These are phyloP conservation scores for Blepharisma stoltei DNA, from an alignment of 73 alveolate genomes.

Conservation along the genomic window DNA sequence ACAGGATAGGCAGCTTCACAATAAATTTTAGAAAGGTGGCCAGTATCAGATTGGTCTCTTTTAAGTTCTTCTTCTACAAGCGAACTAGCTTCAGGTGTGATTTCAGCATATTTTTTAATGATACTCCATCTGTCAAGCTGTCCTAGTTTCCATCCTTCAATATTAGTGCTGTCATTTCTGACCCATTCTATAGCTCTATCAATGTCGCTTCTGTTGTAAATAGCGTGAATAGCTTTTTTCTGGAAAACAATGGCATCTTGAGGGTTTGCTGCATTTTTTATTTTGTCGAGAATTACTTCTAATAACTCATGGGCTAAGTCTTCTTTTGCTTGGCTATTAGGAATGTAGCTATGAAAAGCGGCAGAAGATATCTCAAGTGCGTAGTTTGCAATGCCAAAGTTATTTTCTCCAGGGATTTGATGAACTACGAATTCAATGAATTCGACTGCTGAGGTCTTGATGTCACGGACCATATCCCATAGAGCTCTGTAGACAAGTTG, in stretches of 20 bases:
- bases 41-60: constrained; percentile 56
- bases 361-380: constrained; percentile 49
- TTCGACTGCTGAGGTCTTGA: constrained; percentile 56
- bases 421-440: constrained; percentile 46
- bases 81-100: constrained; percentile 36
- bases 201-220: constrained; percentile 48
- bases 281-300: constrained; percentile 26
- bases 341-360: constrained; percentile 42
- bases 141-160: constrained; percentile 43
- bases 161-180: constrained; percentile 37
- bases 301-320: constrained; percentile 42
- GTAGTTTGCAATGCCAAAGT: constrained; percentile 45
- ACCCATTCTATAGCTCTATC: constrained; percentile 39
- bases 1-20: constrained; percentile 56
- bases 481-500: constrained; percentile 58
- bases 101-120: constrained; percentile 35
- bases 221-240: constrained; percentile 5
- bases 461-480: constrained; percentile 77
- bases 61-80: constrained; percentile 45
- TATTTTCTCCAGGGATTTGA: constrained; percentile 49
- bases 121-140: constrained; percentile 43
- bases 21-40: constrained; percentile 41
- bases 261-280: constrained; percentile 35
- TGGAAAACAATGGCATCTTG: constrained; percentile 28
- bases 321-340: constrained; percentile 40